Evolutionary conservation across 768 basidiomycete genomes (phyloP).

Genomic region (Rhodotorula babjevae): DNA sequence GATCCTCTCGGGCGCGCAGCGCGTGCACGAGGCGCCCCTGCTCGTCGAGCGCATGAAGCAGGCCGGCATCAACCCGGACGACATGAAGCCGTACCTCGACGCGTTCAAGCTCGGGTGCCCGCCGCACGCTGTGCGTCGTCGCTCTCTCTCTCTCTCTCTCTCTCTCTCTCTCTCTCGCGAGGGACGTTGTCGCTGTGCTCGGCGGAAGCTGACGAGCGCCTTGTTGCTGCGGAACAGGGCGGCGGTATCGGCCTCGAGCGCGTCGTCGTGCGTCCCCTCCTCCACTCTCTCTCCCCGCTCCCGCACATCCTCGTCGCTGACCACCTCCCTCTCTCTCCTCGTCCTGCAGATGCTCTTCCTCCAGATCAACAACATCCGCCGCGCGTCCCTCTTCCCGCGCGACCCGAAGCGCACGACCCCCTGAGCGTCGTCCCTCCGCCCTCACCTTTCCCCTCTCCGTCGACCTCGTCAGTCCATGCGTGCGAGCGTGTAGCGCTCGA

Average conservation of each 20-base stretch:
- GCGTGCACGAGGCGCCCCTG: slow-evolving; percentile 82
- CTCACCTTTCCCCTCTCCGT: too few relatives aligned
- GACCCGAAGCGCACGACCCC: slow-evolving; percentile 93
- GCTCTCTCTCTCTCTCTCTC: background rate
- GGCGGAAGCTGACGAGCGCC: background rate
- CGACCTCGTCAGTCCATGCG: too few relatives aligned
- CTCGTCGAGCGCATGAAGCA: slow-evolving; percentile 76
- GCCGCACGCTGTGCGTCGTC: slow-evolving; percentile 69
- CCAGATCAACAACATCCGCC: slow-evolving; percentile 89
- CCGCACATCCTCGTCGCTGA: background rate
- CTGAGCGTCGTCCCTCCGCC: slow-evolving; percentile 45
- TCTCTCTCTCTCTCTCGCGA: background rate
- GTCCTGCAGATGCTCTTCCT: slow-evolving; percentile 73
- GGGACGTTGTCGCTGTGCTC: too few relatives aligned
- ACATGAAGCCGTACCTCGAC: slow-evolving; percentile 86
- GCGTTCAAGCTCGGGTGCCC: slow-evolving; percentile 91
- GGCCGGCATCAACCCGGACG: slow-evolving; percentile 80
- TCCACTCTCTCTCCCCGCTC: background rate
- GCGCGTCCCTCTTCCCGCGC: slow-evolving; percentile 89
- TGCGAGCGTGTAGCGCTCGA: too few relatives aligned
- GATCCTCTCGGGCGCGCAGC: slow-evolving; percentile 95
- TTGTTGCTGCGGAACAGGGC: slow-evolving; percentile 1
- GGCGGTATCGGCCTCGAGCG: slow-evolving; percentile 40
- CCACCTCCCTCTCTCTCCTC: background rate
- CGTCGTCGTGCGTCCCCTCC: slow-evolving; percentile 54